Conservation (phyloP, 78 protist genomes). For the Dictyostelium capitatum region DNA sequence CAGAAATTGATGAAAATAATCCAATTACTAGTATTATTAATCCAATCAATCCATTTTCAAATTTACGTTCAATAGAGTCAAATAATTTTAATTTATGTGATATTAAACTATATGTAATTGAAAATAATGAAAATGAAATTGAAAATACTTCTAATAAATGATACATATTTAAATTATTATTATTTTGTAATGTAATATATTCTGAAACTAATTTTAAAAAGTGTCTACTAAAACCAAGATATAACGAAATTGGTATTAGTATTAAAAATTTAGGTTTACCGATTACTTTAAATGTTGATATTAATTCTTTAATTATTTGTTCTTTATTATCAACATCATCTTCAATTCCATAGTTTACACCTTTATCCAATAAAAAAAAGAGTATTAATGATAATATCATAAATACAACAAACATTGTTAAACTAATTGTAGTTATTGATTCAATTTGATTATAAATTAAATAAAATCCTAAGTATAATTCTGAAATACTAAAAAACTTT, state of each 20-base stretch:
- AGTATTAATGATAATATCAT: neutral
- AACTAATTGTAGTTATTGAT: neutral
- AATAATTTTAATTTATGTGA: too few species aligned
- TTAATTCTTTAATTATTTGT: neutral
- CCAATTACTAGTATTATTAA: neutral
- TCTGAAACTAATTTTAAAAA: neutral
- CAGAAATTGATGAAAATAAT: neutral
- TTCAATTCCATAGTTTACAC: too few species aligned
- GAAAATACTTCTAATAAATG: neutral
- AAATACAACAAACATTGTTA: neutral
- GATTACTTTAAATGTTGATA: neutral
- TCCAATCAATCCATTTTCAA: too few species aligned
- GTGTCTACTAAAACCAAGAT: neutral
- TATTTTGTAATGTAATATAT: neutral
- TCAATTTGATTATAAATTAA: neutral
- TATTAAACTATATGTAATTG: neutral
- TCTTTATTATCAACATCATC: too few species aligned
- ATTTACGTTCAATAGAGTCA: too few species aligned
- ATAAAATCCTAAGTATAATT: constrained; percentile 6
- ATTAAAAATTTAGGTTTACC: neutral
- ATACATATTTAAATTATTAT: neutral
- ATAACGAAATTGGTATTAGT: neutral
- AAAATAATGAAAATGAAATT: neutral
- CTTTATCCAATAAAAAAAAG: neutral
- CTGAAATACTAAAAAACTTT: neutral